phyloP scores from a whole-genome alignment of 75 land plant genomes.

The Sequoia sempervirens region DNA sequence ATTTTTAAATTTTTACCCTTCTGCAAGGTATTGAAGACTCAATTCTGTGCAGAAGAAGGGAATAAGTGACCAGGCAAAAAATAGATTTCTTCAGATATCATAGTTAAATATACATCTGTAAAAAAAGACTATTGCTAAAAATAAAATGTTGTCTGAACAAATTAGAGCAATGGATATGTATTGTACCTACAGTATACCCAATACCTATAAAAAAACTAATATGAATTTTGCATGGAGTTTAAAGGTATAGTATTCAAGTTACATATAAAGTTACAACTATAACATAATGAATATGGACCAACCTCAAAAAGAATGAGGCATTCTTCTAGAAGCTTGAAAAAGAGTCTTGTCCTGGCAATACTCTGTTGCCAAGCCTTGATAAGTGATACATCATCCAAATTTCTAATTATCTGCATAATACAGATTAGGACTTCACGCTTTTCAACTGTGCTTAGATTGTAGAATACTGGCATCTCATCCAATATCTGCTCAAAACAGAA shows the following conservation, averaged over 20 bases:
- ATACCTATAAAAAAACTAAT: background rate
- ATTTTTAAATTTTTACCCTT: background rate
- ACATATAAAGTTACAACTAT: background rate
- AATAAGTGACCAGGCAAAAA: background rate
- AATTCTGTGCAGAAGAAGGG: background rate
- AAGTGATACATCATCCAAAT: conserved; percentile 89
- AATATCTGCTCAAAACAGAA: conserved; percentile 63
- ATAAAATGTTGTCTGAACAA: background rate
- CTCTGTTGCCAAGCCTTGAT: conserved; percentile 98
- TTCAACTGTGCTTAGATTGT: conserved; percentile 78
- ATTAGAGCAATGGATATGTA: background rate
- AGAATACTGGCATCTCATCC: conserved; percentile 99
- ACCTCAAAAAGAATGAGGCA: conserved; percentile 94
- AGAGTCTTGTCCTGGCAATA: conserved; percentile 91
- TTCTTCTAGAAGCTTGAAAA: conserved; percentile 98
- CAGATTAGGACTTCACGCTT: conserved; percentile 89
- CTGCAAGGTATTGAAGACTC: background rate
- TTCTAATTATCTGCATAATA: conserved; percentile 77
- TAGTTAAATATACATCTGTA: background rate
- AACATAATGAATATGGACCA: background rate
- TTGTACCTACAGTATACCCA: background rate
- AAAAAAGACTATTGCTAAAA: background rate
- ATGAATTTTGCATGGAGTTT: background rate
- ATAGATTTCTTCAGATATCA: background rate
- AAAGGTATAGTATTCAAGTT: background rate